phyloP scores from a whole-genome alignment of 768 basidiomycete species.

The Termitomyces sp. region DNA sequence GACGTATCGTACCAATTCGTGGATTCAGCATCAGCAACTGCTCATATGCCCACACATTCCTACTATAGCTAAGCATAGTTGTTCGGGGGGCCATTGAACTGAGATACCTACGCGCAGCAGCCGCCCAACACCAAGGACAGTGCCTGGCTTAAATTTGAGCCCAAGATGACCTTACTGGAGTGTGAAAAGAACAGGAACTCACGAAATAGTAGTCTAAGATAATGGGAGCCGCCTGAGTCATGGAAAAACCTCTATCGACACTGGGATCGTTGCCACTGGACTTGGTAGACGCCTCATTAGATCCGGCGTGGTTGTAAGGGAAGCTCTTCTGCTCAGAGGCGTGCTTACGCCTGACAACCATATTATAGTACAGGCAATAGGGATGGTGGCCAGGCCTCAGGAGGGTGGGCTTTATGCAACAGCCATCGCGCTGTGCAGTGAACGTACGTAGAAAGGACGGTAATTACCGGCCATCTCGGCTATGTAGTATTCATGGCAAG shows the following conservation, averaged over 20 bases:
- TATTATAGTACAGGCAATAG: constrained; percentile 5
- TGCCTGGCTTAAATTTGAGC: constrained; percentile 29
- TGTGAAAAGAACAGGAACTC: constrained; percentile 6
- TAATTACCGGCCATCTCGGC: background rate
- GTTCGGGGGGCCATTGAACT: background rate
- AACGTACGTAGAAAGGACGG: background rate
- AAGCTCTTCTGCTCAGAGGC: constrained; percentile 6
- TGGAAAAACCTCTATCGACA: constrained; percentile 27
- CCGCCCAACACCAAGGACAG: constrained; percentile 74
- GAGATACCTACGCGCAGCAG: constrained; percentile 70
- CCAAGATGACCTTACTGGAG: constrained; percentile 2
- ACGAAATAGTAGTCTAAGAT: constrained; percentile 39
- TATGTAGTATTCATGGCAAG: too few relatives aligned
- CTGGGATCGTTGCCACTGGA: constrained; percentile 1
- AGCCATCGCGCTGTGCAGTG: background rate
- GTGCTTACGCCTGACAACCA: constrained; percentile 10
- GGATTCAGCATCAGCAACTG: constrained; percentile 69
- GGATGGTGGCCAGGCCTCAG: background rate
- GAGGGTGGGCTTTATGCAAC: constrained; percentile 1
- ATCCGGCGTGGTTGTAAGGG: background rate
- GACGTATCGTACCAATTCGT: constrained; percentile 51
- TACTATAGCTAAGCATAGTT: constrained; percentile 23
- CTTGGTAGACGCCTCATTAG: background rate
- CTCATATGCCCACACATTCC: constrained; percentile 80
- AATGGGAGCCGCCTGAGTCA: constrained; percentile 32